phyloP scores from a whole-genome alignment of 2,329 filamentous ascomycete species.

The Aspergillus neoniger region DNA sequence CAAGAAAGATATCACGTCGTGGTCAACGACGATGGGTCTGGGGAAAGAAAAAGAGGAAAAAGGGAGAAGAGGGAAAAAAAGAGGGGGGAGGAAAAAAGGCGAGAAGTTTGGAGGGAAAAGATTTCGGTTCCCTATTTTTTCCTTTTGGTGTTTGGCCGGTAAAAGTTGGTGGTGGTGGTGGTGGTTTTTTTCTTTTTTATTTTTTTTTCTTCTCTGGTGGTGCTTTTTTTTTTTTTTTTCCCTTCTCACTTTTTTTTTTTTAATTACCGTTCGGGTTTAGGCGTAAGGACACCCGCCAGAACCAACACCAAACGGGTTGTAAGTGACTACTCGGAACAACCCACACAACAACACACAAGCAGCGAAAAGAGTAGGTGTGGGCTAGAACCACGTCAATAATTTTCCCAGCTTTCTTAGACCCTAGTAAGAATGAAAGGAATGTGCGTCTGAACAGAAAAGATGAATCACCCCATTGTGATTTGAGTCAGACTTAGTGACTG shows the following conservation, averaged over 20 bases:
- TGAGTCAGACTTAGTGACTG: background rate
- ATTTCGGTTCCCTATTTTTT: conserved; percentile 19
- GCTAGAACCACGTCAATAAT: background rate
- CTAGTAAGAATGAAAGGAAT: background rate
- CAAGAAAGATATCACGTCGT: conserved; percentile 20
- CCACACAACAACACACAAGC: background rate
- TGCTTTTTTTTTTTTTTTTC: conserved; percentile 1
- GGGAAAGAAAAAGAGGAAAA: conserved; percentile 17
- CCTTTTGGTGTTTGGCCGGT: conserved; percentile 16
- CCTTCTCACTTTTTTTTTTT: conserved; percentile 1
- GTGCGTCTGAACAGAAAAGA: background rate
- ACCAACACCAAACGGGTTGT: conserved; percentile 9
- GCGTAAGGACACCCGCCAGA: conserved; percentile 1
- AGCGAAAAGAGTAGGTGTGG: background rate
- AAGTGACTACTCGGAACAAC: background rate
- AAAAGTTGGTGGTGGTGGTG: conserved; percentile 11
- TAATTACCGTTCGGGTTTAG: conserved; percentile 5
- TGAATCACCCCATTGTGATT: background rate
- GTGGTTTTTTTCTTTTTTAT: background rate
- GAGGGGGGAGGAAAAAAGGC: conserved; percentile 17
- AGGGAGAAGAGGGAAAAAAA: conserved; percentile 17
- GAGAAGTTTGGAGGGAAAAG: conserved; percentile 14
- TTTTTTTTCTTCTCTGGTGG: conserved; percentile 8
- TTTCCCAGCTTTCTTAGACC: background rate
- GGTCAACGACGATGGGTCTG: conserved; percentile 25